phyloP scores from a whole-genome alignment of 176 grass and related monocot genomes.

The Puya raimondii region DNA sequence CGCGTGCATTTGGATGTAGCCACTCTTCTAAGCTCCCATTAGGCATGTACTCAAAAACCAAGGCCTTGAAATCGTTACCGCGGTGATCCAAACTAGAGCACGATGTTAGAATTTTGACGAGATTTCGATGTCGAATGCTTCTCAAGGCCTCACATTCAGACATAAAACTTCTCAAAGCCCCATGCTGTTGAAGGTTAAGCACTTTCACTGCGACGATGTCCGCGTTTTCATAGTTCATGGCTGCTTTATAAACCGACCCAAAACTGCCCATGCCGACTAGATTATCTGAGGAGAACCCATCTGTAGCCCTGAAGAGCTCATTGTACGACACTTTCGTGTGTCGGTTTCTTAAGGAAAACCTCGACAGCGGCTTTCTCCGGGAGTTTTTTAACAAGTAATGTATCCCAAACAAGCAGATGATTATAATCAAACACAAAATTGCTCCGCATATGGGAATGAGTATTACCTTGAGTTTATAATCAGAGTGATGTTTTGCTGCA shows the following conservation, averaged over 20 bases:
- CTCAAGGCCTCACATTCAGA: background rate
- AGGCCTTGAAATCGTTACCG: slow-evolving; percentile 20
- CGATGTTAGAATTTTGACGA: background rate
- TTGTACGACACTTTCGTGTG: background rate
- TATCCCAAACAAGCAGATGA: background rate
- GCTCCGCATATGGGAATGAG: background rate
- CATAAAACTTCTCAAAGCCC: background rate
- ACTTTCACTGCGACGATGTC: background rate
- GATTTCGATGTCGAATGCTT: background rate
- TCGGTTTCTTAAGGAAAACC: background rate
- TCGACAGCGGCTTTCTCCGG: background rate
- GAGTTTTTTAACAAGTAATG: background rate
- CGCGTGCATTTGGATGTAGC: background rate
- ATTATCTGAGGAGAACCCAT: background rate
- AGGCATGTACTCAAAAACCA: slow-evolving; percentile 36
- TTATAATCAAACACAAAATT: background rate
- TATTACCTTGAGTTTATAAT: background rate
- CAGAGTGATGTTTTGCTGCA: background rate
- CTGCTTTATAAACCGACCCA: too few species aligned
- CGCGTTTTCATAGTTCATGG: too few species aligned
- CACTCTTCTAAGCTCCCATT: slow-evolving; percentile 13
- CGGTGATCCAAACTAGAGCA: slow-evolving; percentile 3
- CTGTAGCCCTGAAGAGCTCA: background rate
- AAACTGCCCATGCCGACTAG: background rate
- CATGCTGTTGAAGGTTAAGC: background rate